Conservation (phyloP, 768 basidiomycete genomes). For the Mycena amicta region DNA sequence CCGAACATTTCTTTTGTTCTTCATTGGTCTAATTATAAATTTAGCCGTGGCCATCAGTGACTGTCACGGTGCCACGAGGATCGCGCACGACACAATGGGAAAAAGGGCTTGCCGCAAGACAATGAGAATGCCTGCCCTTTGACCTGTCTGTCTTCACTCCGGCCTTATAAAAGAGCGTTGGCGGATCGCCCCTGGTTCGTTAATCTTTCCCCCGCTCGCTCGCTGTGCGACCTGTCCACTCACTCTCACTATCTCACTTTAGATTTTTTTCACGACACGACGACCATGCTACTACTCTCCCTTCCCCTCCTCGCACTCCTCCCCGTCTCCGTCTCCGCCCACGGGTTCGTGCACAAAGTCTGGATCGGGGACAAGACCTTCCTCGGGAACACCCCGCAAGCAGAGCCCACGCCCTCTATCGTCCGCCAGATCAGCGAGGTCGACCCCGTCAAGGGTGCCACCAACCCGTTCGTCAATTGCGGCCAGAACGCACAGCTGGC, state of each 20-base stretch:
- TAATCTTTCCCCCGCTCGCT: constrained; percentile 1
- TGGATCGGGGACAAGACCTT: constrained; percentile 43
- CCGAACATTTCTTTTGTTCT: too few relatives aligned
- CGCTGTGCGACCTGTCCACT: constrained; percentile 18
- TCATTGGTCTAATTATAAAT: too few relatives aligned
- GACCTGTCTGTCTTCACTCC: background rate
- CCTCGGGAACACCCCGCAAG: constrained; percentile 37
- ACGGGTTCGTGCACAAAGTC: constrained; percentile 44
- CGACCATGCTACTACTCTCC: constrained; percentile 33
- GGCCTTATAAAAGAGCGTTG: background rate
- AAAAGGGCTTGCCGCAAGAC: too few relatives aligned
- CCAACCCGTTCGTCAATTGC: constrained; percentile 60
- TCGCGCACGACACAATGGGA: too few relatives aligned
- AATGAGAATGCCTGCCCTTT: constrained; percentile 11
- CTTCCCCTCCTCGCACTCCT: constrained; percentile 35
- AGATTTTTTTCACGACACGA: constrained; percentile 7
- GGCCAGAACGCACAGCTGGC: constrained; percentile 57
- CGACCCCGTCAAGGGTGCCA: constrained; percentile 54
- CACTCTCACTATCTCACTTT: too few relatives aligned
- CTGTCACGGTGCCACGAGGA: too few relatives aligned
- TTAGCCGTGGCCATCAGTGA: too few relatives aligned
- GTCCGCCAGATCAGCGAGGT: constrained; percentile 43
- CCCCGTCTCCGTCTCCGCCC: constrained; percentile 43
- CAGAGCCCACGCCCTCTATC: constrained; percentile 33
- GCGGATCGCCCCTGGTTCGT: background rate